Evolutionary conservation across 2,329 filamentous ascomycete species (phyloP), one percentile per base, ranked within the genome.

Genomic region (Arthrobotrys megalospora): DNA sequence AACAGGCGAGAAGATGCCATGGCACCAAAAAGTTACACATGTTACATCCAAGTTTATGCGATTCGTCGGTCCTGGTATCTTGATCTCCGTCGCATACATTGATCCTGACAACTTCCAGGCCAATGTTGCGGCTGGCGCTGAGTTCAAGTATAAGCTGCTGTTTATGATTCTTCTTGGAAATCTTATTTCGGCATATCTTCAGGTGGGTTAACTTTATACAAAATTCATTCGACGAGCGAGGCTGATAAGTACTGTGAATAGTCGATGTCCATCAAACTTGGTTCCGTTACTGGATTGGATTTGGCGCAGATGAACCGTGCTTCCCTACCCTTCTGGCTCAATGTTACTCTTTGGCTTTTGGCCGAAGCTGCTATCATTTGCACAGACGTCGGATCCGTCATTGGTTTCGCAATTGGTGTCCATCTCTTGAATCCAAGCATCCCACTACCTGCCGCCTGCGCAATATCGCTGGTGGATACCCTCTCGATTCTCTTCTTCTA

Each of bases 351-450:
- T 2, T 92, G 92, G 81, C 83, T 87, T 19, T 85, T 92, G 79
- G 88, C 90, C 0, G 91, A 92, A 83, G 84, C 87, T 3, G 90
- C 91, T 76, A 92, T 92, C 72, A 89, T 92, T 66, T 91, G 91
- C 0, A 92, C 91, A 0, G 91, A 92, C 82, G 89, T 92, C 80
- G 90, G 90, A 71, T 79, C 86, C 86, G 88, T 89, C 64, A 86
- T 89, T 80, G 88, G 88, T 48, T 88, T 87, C 7, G 88, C 88
- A 7, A 89, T 89, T 80, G 86, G 88, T 21, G 83, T 89, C 48
- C 88, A 89, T 78, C 84, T 89, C 7, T 84, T 89, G 7, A 81
- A 88, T 32, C 55, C 73, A 3, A 85, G 88, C 11, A 85, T 89
- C 11, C 88, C 88, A 32, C 83, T 89, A 2, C 86, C 88, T 14